Conservation (phyloP, 2,329 filamentous ascomycete species). For the Biscogniauxia mediterranea region DNA sequence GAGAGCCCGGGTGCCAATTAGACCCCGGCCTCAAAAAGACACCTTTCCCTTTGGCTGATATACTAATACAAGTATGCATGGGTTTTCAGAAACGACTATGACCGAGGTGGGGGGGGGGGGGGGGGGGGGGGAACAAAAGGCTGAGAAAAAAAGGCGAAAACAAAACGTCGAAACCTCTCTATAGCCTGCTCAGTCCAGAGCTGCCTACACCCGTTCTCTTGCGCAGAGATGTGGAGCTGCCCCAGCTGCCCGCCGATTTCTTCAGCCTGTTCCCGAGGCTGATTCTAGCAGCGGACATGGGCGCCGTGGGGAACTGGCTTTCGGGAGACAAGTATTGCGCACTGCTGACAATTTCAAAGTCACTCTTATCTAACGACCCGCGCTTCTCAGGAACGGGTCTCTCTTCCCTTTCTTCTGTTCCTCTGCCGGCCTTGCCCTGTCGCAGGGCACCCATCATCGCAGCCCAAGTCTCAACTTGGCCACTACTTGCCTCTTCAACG, state of each 20-base stretch:
- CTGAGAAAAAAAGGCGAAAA: background rate
- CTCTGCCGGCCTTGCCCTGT: constrained; percentile 35
- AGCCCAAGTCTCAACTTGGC: constrained; percentile 60
- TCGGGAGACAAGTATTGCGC: constrained; percentile 27
- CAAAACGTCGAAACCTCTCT: background rate
- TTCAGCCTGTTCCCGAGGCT: constrained; percentile 51
- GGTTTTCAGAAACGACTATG: too few relatives aligned
- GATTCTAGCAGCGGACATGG: constrained; percentile 43
- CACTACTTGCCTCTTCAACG: constrained; percentile 53
- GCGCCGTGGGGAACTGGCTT: constrained; percentile 14
- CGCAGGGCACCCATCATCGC: constrained; percentile 48
- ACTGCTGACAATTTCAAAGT: constrained; percentile 38
- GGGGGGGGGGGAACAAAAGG: too few relatives aligned
- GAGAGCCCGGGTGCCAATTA: too few relatives aligned
- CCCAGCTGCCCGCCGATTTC: constrained; percentile 47
- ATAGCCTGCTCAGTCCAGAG: constrained; percentile 18
- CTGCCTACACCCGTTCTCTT: constrained; percentile 28
- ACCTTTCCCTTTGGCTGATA: too few relatives aligned
- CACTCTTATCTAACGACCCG: constrained; percentile 32
- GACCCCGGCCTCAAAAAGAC: too few relatives aligned
- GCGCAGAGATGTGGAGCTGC: constrained; percentile 42
- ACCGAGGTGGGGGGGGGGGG: too few relatives aligned
- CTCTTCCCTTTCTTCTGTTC: constrained; percentile 18
- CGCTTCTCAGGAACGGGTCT: constrained; percentile 15
- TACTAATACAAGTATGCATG: background rate